Evolutionary conservation across 140 eudicot genomes (phyloP).

Genomic region (Bidens hawaiensis): DNA sequence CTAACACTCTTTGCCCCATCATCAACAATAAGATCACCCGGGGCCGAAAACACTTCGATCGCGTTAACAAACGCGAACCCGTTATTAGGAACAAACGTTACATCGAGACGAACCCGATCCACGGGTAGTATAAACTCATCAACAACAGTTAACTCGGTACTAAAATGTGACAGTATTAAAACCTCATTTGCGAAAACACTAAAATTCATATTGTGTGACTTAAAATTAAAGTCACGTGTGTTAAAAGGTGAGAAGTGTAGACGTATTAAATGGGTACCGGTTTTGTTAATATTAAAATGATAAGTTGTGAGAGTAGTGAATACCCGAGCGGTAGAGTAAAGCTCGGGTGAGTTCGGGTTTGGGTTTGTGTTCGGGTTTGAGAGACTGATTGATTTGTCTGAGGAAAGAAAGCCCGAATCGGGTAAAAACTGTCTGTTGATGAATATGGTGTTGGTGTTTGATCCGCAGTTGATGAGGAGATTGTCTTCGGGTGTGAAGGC

Average conservation of each 20-base stretch:
- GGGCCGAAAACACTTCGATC: conserved; percentile 83
- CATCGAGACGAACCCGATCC: conserved; percentile 39
- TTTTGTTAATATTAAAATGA: conserved; percentile 36
- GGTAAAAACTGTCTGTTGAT: conserved; percentile 50
- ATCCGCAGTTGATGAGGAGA: conserved; percentile 68
- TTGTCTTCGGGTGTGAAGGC: conserved; percentile 69
- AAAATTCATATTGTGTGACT: conserved; percentile 43
- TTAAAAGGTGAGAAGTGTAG: conserved; percentile 76
- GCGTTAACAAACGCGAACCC: conserved; percentile 69
- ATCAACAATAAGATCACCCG: conserved; percentile 60
- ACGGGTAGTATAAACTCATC: conserved; percentile 64
- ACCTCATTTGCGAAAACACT: conserved; percentile 66
- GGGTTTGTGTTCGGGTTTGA: conserved; percentile 39
- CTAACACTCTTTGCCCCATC: conserved; percentile 39
- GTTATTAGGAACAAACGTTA: conserved; percentile 43
- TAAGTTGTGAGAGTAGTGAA: conserved; percentile 52
- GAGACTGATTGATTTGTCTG: conserved; percentile 37
- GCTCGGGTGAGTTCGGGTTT: conserved; percentile 27
- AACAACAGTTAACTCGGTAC: conserved; percentile 25
- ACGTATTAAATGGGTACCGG: conserved; percentile 83
- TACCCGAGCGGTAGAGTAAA: conserved; percentile 68
- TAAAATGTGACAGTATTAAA: conserved; percentile 41
- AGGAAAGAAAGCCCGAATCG: conserved; percentile 31
- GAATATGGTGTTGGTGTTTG: conserved; percentile 31
- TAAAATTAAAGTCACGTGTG: conserved; percentile 35